Evolutionary conservation across 768 basidiomycete species (phyloP).

Genomic region (Tulasnella sp.): DNA sequence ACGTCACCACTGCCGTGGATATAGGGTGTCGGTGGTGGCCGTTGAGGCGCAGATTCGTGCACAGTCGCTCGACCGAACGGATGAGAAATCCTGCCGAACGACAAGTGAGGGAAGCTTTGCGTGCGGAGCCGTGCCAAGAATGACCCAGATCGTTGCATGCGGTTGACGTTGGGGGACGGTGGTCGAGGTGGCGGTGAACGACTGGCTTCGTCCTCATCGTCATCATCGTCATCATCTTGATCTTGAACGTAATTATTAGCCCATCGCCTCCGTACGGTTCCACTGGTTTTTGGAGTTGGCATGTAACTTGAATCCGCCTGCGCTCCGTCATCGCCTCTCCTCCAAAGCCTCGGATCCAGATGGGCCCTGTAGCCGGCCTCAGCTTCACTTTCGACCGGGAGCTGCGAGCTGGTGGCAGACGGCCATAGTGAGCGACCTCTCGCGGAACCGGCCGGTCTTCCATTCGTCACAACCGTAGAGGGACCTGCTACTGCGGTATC

Average conservation of each 20-base stretch:
- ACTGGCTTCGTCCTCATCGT: not conserved
- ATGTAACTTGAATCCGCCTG: not conserved
- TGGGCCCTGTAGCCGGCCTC: constrained; percentile 63
- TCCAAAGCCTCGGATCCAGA: constrained; percentile 54
- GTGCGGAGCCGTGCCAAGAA: not conserved
- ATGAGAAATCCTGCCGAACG: not conserved
- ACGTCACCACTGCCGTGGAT: not conserved
- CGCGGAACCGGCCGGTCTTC: not conserved
- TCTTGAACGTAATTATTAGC: not conserved
- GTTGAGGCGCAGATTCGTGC: not conserved
- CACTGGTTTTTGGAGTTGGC: not conserved
- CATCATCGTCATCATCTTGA: not conserved
- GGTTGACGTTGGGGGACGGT: not conserved
- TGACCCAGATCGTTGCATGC: not conserved
- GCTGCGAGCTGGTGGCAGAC: constrained; percentile 48
- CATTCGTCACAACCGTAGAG: not conserved
- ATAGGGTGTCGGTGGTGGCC: not conserved
- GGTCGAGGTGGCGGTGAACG: not conserved
- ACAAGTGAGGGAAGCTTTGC: constrained; percentile 8
- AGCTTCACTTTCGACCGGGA: constrained; percentile 75
- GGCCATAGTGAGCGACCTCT: constrained; percentile 36
- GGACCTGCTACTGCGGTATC: constrained; percentile 21
- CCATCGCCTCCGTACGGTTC: not conserved
- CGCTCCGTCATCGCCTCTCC: constrained; percentile 29
- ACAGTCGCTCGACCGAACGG: not conserved